A percentile compares a stretch with the other conserved stretches of the same genome.
phyloP scores from a whole-genome alignment of 129 eudicot genomes.

The Glebionis coronaria region DNA sequence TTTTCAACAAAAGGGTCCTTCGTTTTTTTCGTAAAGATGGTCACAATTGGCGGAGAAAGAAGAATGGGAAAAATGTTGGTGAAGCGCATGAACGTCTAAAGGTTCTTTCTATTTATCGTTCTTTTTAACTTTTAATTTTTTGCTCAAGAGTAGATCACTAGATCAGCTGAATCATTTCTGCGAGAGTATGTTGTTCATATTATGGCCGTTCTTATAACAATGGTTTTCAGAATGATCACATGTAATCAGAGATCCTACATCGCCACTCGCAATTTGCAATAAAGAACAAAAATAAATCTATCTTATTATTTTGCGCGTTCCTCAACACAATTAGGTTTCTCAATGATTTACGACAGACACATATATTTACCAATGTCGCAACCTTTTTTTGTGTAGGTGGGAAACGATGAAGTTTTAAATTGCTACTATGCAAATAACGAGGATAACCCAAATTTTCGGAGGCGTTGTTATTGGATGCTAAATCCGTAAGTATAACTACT shows the following conservation, averaged over 20 bases:
- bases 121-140: no score
- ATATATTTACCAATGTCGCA: not conserved
- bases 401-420: conserved; percentile 83
- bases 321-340: not conserved
- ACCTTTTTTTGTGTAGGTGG: conserved; percentile 58
- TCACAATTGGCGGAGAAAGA: conserved; percentile 88
- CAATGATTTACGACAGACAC: not conserved
- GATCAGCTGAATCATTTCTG: no score
- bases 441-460: conserved; percentile 68
- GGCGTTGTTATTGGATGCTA: conserved; percentile 98
- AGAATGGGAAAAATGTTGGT: conserved; percentile 84
- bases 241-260: not conserved
- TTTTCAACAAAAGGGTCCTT: conserved; percentile 86
- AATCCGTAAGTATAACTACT: conserved; percentile 66
- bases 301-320: conserved; percentile 4
- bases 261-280: no score
- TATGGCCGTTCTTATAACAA: no score
- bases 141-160: no score
- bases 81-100: conserved; percentile 96
- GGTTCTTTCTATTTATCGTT: conserved; percentile 37
- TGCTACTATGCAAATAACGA: conserved; percentile 97
- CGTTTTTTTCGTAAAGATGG: conserved; percentile 92
- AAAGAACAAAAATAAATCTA: not conserved
- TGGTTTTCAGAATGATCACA: no score
- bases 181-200: not conserved